Evolutionary conservation across 768 basidiomycete genomes (phyloP), one percentile per base, ranked within the genome.

Genomic region (Heimioporus sp.): DNA sequence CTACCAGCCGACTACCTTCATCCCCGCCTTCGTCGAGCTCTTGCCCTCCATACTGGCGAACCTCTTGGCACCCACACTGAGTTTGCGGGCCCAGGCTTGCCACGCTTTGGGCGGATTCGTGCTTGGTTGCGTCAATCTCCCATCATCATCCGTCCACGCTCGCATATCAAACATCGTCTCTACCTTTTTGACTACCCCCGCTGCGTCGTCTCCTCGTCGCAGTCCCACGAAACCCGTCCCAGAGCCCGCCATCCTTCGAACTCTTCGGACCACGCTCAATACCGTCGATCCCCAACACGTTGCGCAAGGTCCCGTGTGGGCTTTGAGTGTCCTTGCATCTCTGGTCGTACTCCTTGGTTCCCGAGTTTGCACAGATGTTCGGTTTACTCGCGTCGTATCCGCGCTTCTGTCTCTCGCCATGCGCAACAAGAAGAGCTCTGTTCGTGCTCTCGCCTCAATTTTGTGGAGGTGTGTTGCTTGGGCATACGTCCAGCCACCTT

Each of bases 241-340:
- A 11, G 86, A 87, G 43, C 67, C 83, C 1, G 34, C 69, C 4
- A 85, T 90, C 52, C 65, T 84, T 35, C 81, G 85, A 45, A 86
- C 86, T 1, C 74, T 91, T 6, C 81, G 86, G 24, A 81, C 81
- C 1, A 86, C 85, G 1, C 70, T 91, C 42, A 67, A 67, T 15
- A 73, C 78, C 1, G 65, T 72, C 4, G 83, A 86, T 7, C 83
- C 83, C 2, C 65, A 68, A 7, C 78, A 85, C 54, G 78, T 79
- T 9, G 86, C 87, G 1, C 85, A 90, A 60, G 87, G 88, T 1
- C 88, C 90, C 10, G 82, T 86, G 1, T 92, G 90, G 90, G 84
- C 79, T 5, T 72, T 89, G 48, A 79, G 78, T 53, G 84, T 90
- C 31, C 70, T 90, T 2, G 81, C 85, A 0, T 75, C 76, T 53